Conservation (phyloP, 169 alveolate species). For the Babesia divergens region DNA sequence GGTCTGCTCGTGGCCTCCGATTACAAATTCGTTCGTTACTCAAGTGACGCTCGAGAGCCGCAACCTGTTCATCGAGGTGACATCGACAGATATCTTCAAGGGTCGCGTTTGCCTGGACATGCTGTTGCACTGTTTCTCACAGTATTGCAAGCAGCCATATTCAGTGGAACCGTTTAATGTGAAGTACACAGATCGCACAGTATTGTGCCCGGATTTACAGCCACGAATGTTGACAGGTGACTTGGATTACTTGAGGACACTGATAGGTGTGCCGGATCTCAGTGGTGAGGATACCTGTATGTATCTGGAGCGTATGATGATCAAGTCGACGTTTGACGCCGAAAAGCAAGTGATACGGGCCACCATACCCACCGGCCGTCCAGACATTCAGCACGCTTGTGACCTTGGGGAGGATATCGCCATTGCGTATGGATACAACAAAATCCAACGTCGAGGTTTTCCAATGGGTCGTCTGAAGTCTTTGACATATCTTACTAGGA, state of each 20-base stretch:
- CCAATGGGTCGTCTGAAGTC: conserved; percentile 33
- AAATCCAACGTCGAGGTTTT: conserved; percentile 44
- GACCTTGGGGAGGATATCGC: conserved; percentile 96
- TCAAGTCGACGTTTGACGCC: conserved; percentile 36
- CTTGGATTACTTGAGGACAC: conserved; percentile 47
- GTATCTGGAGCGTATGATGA: conserved; percentile 75
- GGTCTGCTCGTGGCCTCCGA: conserved; percentile 97
- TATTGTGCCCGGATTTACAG: conserved; percentile 7
- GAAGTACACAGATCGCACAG: conserved; percentile 19
- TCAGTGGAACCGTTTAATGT: conserved; percentile 24
- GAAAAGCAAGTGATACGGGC: conserved; percentile 64
- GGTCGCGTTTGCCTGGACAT: conserved; percentile 68
- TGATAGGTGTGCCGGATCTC: conserved; percentile 63
- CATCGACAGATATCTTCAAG: conserved; percentile 70
- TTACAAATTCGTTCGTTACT: conserved; percentile 94
- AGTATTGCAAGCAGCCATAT: conserved; percentile 49
- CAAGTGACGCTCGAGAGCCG: conserved; percentile 91
- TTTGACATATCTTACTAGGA: conserved; percentile 21
- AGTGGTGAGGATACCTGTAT: conserved; percentile 49
- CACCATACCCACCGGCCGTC: conserved; percentile 84
- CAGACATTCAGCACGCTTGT: conserved; percentile 93
- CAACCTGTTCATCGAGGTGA: conserved; percentile 94
- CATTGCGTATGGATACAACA: conserved; percentile 92
- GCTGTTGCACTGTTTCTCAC: conserved; percentile 80
- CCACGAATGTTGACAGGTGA: conserved; percentile 5